Conservation (phyloP, 2,329 filamentous ascomycete species). For the Coleophoma cylindrospora region DNA sequence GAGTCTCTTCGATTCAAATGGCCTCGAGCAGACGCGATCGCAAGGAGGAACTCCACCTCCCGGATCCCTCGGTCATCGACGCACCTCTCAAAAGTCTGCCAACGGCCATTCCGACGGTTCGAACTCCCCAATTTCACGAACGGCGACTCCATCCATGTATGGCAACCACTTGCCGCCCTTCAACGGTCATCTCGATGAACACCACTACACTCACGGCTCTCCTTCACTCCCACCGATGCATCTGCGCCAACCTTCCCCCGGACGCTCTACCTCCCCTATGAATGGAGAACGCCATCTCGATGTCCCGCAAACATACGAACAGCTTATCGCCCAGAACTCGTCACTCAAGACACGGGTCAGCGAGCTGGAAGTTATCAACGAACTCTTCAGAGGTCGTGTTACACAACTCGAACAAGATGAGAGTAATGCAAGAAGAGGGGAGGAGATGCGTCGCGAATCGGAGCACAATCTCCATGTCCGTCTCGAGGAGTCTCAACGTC, state of each 20-base stretch:
- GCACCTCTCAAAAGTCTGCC: conserved; percentile 65
- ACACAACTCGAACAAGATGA: conserved; percentile 74
- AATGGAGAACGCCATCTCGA: conserved; percentile 61
- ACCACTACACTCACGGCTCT: conserved; percentile 56
- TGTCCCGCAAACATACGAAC: conserved; percentile 72
- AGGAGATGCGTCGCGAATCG: conserved; percentile 51
- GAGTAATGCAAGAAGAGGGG: conserved; percentile 56
- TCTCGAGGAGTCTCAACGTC: conserved; percentile 70
- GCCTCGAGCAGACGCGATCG: conserved; percentile 50
- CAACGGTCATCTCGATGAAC: conserved; percentile 62
- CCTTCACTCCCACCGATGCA: conserved; percentile 44
- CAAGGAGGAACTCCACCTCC: conserved; percentile 48
- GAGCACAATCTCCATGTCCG: conserved; percentile 52
- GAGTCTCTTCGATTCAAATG: conserved; percentile 45
- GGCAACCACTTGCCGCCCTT: conserved; percentile 75
- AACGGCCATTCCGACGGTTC: conserved; percentile 71
- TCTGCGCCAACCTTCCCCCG: conserved; percentile 53
- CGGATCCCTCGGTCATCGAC: conserved; percentile 51
- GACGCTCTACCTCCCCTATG: conserved; percentile 42
- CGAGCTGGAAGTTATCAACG: conserved; percentile 93
- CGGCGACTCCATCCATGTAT: conserved; percentile 71
- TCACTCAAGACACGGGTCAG: conserved; percentile 91
- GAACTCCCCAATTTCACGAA: conserved; percentile 75
- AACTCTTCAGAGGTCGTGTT: conserved; percentile 71
- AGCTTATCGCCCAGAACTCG: conserved; percentile 74